Percentiles rank a stretch among this genome's conserved stretches.
phyloP scores from a whole-genome alignment of 2,329 filamentous ascomycete species.

The Diaporthe helianthi region DNA sequence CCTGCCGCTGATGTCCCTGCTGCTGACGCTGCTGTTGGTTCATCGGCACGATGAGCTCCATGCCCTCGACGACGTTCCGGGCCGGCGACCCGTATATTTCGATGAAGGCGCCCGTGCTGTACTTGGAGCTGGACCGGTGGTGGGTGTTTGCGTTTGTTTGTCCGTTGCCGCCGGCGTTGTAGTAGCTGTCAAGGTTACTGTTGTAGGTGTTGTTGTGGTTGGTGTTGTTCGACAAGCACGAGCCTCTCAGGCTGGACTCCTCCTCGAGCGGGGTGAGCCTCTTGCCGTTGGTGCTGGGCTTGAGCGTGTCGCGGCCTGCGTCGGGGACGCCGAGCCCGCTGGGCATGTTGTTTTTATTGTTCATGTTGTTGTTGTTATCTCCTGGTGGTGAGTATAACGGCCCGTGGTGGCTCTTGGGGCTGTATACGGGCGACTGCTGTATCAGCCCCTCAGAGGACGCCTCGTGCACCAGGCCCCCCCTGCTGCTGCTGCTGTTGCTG shows the following conservation, averaged over 20 bases:
- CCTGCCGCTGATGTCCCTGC: no score
- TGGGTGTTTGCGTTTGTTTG: neutral
- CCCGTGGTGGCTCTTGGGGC: neutral
- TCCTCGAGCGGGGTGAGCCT: constrained; percentile 19
- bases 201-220: constrained; percentile 6
- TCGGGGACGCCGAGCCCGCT: neutral
- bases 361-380: neutral
- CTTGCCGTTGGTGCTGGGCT: constrained; percentile 21
- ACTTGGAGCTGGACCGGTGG: constrained; percentile 2
- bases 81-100: constrained; percentile 6
- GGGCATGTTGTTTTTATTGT: neutral
- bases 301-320: constrained; percentile 2
- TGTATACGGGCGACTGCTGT: constrained; percentile 9
- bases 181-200: constrained; percentile 7
- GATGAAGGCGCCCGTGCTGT: constrained; percentile 2
- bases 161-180: neutral
- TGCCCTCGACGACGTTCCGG: neutral
- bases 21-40: neutral
- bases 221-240: neutral
- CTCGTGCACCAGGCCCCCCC: neutral
- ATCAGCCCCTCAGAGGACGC: constrained; percentile 13
- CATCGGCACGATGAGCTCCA: constrained; percentile 19
- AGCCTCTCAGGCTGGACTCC: constrained; percentile 16
- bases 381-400: neutral
- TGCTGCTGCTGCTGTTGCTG: no score